These are phyloP conservation scores for Ustilago lituana DNA, from an alignment of 1,284 basidiomycete species.

Conservation along the genomic window DNA sequence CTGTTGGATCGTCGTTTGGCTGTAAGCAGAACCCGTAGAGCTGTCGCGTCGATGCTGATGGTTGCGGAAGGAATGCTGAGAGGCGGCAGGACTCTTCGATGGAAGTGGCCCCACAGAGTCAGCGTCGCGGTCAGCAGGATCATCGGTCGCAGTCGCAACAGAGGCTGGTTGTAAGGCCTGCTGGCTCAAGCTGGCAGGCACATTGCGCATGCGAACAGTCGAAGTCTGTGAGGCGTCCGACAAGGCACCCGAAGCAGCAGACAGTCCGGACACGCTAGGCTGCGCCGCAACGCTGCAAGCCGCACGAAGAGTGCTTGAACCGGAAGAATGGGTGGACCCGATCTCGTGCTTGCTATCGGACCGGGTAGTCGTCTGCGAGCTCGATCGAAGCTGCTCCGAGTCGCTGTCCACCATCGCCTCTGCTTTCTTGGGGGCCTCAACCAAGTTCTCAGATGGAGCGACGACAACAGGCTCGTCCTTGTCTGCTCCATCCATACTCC, in stretches of 20 bases:
- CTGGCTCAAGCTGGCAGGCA: not conserved
- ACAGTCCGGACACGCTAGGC: slow-evolving; percentile 3
- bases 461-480: not conserved
- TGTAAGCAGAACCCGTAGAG: slow-evolving; percentile 13
- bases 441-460: not conserved
- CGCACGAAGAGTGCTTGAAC: slow-evolving; percentile 23
- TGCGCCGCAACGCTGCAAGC: slow-evolving; percentile 7
- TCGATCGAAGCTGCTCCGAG: slow-evolving; percentile 14
- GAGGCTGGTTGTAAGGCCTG: too few species aligned
- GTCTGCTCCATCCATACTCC: not conserved
- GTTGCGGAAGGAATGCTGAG: slow-evolving; percentile 16
- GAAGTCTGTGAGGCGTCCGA: slow-evolving; percentile 13
- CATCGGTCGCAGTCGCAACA: too few species aligned
- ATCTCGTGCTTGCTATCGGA: slow-evolving; percentile 44
- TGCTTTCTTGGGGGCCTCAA: not conserved
- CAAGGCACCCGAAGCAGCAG: slow-evolving; percentile 7
- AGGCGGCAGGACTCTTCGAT: slow-evolving; percentile 17
- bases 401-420: not conserved
- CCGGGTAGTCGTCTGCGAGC: slow-evolving; percentile 24
- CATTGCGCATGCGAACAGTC: slow-evolving; percentile 9
- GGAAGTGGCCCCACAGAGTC: slow-evolving; percentile 29
- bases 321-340: slow-evolving; percentile 23
- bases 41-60: slow-evolving; percentile 27
- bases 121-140: slow-evolving; percentile 2
- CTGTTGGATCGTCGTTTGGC: slow-evolving; percentile 27